Conservation (phyloP, 192 early-diverging fungal species). For the Backusella sp. region DNA sequence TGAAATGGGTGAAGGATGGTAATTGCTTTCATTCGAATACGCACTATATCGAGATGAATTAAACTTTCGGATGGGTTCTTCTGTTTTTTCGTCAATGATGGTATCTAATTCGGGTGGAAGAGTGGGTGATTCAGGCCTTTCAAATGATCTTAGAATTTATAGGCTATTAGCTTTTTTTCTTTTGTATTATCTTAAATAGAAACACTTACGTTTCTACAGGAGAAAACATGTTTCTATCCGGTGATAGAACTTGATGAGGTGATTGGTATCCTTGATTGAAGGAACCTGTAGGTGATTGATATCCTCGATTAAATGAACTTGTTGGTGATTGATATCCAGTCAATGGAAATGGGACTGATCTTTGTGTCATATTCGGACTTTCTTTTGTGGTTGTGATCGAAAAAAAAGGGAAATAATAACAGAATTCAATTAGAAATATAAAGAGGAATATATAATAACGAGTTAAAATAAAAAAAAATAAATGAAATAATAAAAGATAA, state of each 20-base stretch:
- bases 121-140: slow-evolving; percentile 32
- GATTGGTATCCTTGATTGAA: background rate
- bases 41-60: background rate
- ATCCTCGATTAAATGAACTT: background rate
- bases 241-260: background rate
- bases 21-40: background rate
- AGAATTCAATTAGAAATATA: background rate
- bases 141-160: background rate
- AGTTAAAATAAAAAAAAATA: background rate
- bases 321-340: background rate
- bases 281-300: background rate
- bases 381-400: background rate
- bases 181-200: background rate
- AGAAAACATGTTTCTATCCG: background rate
- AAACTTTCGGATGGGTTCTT: background rate
- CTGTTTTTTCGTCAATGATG: background rate
- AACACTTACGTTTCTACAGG: background rate
- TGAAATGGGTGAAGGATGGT: background rate
- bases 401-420: background rate
- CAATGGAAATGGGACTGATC: background rate
- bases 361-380: slow-evolving; percentile 1
- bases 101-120: slow-evolving; percentile 1
- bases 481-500: background rate
- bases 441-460: background rate
- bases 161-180: background rate